Evolutionary conservation across 352 stramenopile genomes (phyloP).

Genomic region (Globisporangium acanthophoron): DNA sequence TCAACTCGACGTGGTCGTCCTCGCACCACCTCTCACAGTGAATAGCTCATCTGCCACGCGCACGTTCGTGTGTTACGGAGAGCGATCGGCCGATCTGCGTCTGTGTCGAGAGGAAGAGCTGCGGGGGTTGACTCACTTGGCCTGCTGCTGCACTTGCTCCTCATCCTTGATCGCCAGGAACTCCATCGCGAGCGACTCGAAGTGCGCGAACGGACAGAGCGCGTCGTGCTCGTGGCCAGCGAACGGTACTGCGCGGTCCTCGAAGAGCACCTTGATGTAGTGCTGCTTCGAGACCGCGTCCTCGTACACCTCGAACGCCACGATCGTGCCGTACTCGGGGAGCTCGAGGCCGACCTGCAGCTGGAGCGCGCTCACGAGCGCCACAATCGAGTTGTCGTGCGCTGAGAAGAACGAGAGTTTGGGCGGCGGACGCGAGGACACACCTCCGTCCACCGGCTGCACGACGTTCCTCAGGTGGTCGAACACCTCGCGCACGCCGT

Average conservation of each 20-base stretch:
- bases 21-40: constrained; percentile 8
- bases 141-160: not conserved
- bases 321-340: constrained; percentile 63
- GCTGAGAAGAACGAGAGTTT: constrained; percentile 82
- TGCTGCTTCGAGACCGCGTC: constrained; percentile 31
- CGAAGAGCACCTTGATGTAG: constrained; percentile 59
- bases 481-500: constrained; percentile 58
- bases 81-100: not conserved
- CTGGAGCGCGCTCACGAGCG: constrained; percentile 60
- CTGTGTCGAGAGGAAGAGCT: not conserved
- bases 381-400: constrained; percentile 83
- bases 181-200: constrained; percentile 43
- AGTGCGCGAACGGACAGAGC: constrained; percentile 57
- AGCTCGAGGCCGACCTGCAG: constrained; percentile 50
- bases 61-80: not conserved
- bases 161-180: constrained; percentile 30
- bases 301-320: constrained; percentile 70
- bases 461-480: constrained; percentile 44
- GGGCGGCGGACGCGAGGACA: constrained; percentile 17
- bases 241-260: constrained; percentile 43
- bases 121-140: not conserved
- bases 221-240: constrained; percentile 45
- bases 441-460: not conserved
- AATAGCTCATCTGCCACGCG: not conserved
- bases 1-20: constrained; percentile 38